Evolutionary conservation across 768 basidiomycete genomes (phyloP), one percentile per base, ranked within the genome.

Genomic region (Tulasnella sp.): DNA sequence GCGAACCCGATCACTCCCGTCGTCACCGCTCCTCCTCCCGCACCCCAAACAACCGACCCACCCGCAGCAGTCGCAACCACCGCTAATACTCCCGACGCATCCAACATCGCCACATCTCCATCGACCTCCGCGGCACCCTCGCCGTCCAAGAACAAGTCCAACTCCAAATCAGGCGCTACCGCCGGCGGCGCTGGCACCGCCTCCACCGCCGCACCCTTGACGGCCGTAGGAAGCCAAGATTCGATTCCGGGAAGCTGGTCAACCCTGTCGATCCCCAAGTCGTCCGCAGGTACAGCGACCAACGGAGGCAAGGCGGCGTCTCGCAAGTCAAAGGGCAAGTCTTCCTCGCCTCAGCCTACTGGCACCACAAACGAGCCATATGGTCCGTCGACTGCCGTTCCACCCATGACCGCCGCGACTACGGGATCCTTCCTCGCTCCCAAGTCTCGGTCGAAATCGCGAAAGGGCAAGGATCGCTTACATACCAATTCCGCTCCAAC

Each of bases 251-350:
- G 61, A 67, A 67, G 61, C 29, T 67, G 61, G 61, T 67, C 61
- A 67, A 67, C 61, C 61, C 61, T 67, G 61, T 67, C 61, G 61
- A 67, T 67, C 61, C 32, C 61, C 61, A 67, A 67, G 13, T 67
- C 61, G 35, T 35, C 35, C 35, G 35, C 35, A 35, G 35, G 35
- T 11, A 5, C 29, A 51, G 51, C 2, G 2, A 51, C 51, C 7
- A 9, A 6, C 5, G 23, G 15, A 20, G 13, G 44, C 55, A 57
- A n/a, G 2, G 9, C 55, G 2, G 29, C 9, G 7, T n/a, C 55
- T 2, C 55, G 55, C 55, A 57, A 57, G 55, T n/a, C 55, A 23
- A 57, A 57, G n/a, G 29, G 9, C 0, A 57, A 57, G n/a, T n/a
- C n/a, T 13, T 44, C 44, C 15, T 44, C 16, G 16, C 44, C 44